These are phyloP conservation scores for Panaeolus cyanescens DNA, from an alignment of 768 basidiomycete species.

Conservation along the genomic window DNA sequence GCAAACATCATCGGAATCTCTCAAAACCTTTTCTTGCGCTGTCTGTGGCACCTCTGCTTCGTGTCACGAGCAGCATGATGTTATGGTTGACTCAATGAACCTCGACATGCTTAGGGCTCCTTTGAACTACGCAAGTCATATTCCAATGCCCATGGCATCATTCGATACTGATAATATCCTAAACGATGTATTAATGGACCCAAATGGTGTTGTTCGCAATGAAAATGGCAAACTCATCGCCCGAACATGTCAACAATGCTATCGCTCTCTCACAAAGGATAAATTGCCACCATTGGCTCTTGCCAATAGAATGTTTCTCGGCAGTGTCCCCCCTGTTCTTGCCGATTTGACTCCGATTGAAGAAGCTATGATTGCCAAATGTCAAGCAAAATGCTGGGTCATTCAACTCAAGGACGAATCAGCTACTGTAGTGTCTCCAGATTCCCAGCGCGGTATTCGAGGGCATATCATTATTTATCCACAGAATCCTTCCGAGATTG, in stretches of 20 bases:
- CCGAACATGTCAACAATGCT: constrained; percentile 23
- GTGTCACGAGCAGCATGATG: neutral
- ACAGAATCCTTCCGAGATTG: constrained; percentile 29
- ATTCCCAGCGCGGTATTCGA: constrained; percentile 30
- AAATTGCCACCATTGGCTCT: constrained; percentile 28
- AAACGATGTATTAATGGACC: constrained; percentile 1
- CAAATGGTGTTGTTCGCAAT: constrained; percentile 1
- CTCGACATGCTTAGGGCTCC: neutral
- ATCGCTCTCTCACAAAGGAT: constrained; percentile 4
- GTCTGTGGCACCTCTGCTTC: neutral
- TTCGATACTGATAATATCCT: neutral
- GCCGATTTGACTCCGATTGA: constrained; percentile 35
- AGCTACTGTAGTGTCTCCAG: constrained; percentile 1
- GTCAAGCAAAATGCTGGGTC: constrained; percentile 36
- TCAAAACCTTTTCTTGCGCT: neutral
- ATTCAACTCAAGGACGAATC: constrained; percentile 32
- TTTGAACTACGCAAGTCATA: neutral
- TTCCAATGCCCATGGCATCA: neutral
- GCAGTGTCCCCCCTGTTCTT: constrained; percentile 28
- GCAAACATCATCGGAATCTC: neutral
- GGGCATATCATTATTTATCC: constrained; percentile 45
- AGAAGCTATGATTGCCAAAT: constrained; percentile 39
- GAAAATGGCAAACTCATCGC: neutral
- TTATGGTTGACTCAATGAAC: neutral
- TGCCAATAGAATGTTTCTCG: constrained; percentile 32